Percentiles rank a stretch among this genome's conserved stretches.
Conservation (phyloP, 2,329 filamentous ascomycete genomes). For the Blastomyces percursus region DNA sequence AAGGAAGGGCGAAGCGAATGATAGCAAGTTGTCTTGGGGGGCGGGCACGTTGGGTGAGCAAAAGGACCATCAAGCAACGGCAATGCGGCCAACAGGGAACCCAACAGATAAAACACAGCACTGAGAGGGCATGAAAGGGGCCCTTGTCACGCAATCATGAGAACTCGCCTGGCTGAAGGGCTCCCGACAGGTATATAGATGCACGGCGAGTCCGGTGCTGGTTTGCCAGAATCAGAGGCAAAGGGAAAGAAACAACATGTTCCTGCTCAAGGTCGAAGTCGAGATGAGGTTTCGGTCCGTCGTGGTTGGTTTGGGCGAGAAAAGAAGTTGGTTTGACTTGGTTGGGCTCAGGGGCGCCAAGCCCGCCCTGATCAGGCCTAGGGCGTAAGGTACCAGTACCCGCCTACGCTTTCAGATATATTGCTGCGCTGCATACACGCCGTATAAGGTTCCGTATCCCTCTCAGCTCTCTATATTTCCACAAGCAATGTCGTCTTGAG, state of each 20-base stretch:
- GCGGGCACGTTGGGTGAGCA: not conserved
- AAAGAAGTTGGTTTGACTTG: not conserved
- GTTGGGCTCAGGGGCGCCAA: not conserved
- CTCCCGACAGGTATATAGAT: not conserved
- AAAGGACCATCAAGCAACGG: not conserved
- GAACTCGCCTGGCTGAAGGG: not conserved
- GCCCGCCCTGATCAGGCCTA: conserved; percentile 3
- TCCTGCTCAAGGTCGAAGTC: not conserved
- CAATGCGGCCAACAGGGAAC: not conserved
- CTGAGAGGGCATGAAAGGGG: not conserved
- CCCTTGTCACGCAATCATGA: conserved; percentile 1
- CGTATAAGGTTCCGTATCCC: no score
- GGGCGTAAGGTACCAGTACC: not conserved
- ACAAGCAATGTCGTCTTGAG: not conserved
- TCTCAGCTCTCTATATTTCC: not conserved
- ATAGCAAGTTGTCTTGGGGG: not conserved
- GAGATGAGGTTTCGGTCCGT: not conserved
- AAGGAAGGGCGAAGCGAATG: not conserved
- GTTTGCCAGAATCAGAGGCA: not conserved
- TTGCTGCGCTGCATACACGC: no score
- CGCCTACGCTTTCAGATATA: not conserved
- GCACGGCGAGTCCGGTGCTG: not conserved
- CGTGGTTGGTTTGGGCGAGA: not conserved
- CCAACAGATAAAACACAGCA: not conserved
- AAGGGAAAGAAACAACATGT: not conserved